phyloP scores from a whole-genome alignment of 345 rosid genomes.

The Chamaenerion angustifolium region DNA sequence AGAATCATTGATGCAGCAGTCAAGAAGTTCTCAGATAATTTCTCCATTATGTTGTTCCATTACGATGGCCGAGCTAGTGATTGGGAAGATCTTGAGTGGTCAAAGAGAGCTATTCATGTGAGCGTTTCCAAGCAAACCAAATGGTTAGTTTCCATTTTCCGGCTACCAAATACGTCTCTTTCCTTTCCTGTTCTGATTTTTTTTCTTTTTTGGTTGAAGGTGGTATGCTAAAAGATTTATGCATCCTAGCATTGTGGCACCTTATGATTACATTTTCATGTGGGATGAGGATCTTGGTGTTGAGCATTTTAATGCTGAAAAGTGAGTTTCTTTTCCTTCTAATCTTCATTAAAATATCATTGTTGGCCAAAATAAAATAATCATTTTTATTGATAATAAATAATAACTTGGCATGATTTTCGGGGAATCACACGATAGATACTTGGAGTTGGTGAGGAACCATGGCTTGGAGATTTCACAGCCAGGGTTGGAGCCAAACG shows the following conservation, averaged over 20 bases:
- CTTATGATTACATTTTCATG: conserved; percentile 79
- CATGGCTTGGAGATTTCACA: conserved; percentile 88
- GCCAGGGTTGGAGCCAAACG: conserved; percentile 78
- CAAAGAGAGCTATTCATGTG: conserved; percentile 82
- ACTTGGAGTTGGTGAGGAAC: conserved; percentile 63
- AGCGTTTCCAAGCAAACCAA: conserved; percentile 75
- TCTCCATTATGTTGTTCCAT: conserved; percentile 80
- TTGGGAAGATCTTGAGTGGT: conserved; percentile 95
- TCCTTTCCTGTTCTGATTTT: not conserved
- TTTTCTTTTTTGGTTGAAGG: conserved; percentile 20
- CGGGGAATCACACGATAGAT: conserved; percentile 22
- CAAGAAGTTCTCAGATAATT: conserved; percentile 85
- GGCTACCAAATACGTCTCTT: too few relatives aligned
- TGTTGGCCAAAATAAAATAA: too few relatives aligned
- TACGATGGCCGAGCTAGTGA: conserved; percentile 73
- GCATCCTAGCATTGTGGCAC: conserved; percentile 78
- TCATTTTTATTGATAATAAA: too few relatives aligned
- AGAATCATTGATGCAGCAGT: conserved; percentile 66
- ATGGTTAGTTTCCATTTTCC: conserved; percentile 33
- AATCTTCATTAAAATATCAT: not conserved
- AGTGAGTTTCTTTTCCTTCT: conserved; percentile 29
- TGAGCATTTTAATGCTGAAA: conserved; percentile 67
- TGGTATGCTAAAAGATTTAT: conserved; percentile 97
- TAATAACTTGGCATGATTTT: not conserved
- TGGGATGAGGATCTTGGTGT: conserved; percentile 99